phyloP scores from a whole-genome alignment of 148 eudicot species.

The Cornus florida region DNA sequence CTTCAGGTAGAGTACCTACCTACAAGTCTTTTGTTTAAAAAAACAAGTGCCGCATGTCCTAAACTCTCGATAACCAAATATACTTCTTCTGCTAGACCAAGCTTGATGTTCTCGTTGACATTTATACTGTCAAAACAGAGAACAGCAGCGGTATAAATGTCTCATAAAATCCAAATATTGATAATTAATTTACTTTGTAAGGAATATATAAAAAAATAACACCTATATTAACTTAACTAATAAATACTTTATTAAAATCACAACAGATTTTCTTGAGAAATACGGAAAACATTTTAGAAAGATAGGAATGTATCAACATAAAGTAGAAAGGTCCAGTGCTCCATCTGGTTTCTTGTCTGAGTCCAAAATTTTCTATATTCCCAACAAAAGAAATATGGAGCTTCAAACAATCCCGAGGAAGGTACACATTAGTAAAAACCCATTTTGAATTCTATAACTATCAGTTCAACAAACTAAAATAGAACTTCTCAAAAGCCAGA shows the following conservation, averaged over 20 bases:
- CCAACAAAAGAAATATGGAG: neutral
- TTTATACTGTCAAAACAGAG: constrained; percentile 29
- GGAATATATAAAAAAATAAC: neutral
- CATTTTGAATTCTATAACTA: neutral
- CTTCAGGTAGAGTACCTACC: constrained; percentile 28
- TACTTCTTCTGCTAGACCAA: constrained; percentile 23
- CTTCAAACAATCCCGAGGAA: neutral
- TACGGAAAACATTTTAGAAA: neutral
- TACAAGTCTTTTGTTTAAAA: constrained; percentile 41
- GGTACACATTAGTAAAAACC: neutral
- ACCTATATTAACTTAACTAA: neutral
- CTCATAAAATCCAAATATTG: neutral
- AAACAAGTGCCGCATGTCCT: constrained; percentile 57
- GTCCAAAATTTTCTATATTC: no score
- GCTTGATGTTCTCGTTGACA: constrained; percentile 21
- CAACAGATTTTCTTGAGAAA: neutral
- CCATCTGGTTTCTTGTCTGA: neutral
- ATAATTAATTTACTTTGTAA: neutral
- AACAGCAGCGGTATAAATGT: neutral
- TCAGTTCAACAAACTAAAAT: neutral
- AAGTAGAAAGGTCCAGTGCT: neutral
- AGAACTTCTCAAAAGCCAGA: neutral
- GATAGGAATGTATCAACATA: neutral
- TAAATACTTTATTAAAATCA: neutral
- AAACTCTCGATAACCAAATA: constrained; percentile 35